These are phyloP conservation scores for Aspergillus sp. DNA, from an alignment of 2,329 filamentous ascomycete genomes.

Conservation along the genomic window DNA sequence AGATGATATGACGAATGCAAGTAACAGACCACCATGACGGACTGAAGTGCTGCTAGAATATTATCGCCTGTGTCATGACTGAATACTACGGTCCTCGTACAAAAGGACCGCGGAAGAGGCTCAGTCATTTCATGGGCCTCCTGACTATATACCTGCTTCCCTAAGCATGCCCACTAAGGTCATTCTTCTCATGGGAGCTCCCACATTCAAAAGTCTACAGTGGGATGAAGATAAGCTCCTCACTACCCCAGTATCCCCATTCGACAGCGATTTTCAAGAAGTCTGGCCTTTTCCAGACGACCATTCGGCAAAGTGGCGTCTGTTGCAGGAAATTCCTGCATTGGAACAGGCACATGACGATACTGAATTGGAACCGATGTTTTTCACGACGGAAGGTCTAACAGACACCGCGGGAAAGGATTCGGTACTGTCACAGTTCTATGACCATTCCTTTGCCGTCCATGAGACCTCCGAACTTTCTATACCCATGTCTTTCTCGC, in stretches of 20 bases:
- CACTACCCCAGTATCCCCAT: slow-evolving; percentile 36
- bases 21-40: no score
- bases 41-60: no score
- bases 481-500: slow-evolving; percentile 13
- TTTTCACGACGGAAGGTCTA: slow-evolving; percentile 26
- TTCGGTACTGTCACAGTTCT: slow-evolving; percentile 57
- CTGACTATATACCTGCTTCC: background rate
- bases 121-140: background rate
- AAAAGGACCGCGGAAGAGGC: background rate
- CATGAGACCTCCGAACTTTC: slow-evolving; percentile 50
- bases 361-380: slow-evolving; percentile 7
- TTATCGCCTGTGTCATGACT: no score
- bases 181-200: slow-evolving; percentile 57
- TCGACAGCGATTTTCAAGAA: slow-evolving; percentile 10
- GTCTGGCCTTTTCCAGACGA: slow-evolving; percentile 6
- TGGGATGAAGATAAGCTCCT: slow-evolving; percentile 52
- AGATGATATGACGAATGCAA: no score
- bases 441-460: slow-evolving; percentile 67
- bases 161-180: slow-evolving; percentile 22
- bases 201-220: slow-evolving; percentile 45
- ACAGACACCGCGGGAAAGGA: slow-evolving; percentile 14
- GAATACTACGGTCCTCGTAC: no score
- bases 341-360: slow-evolving; percentile 5
- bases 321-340: slow-evolving; percentile 15
- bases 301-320: slow-evolving; percentile 22